Evolutionary conservation across 352 stramenopile genomes (phyloP), one percentile per base, ranked within the genome.

Genomic region (Blastocystis hominis): DNA sequence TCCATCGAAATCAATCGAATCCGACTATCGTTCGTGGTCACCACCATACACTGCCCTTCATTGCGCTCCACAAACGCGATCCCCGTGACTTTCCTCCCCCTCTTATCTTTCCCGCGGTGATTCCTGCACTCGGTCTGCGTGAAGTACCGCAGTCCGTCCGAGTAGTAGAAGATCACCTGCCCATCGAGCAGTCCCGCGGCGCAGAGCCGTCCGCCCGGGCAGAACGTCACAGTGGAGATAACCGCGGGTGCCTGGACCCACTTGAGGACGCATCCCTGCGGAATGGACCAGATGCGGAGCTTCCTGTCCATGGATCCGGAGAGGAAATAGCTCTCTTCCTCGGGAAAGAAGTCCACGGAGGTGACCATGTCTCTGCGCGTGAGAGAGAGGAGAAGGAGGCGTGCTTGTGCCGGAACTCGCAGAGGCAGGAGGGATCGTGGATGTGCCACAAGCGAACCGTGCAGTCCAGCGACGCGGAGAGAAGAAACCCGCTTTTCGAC

Each of bases 131-230:
- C 77, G 9, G 50, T 66, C 55, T 84, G 42, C 30, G 90, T 92
- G 78, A 91, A 91, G 59, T 91, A 92, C 63, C 90, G 90, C 24
- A 92, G 66, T 0, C 86, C 88, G 70, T 91, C 86, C 0, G 70
- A 86, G 64, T 90, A 90, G 72, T 92, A 92, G 72, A 92, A 92
- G 75, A 91, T 91, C 62, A 91, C 89, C 79, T 91, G 89, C 47
- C 90, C 90, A n/a, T 90, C 89, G 72, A 89, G 89, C 34, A 92
- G 88, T 66, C 90, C 90, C 47, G 90, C 90, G 30, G 63, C 55
- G 40, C 63, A 89, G 15, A 86, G 61, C 7, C 77, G 13, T 9
- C 70, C 75, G 38, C 75, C 77, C 5, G 86, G 86, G 55, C 54
- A 81, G 47, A 88, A 89, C 0, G 86, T 86, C 6, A 88, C 75